Conservation (phyloP, 768 basidiomycete species). For the Suillus paluster region DNA sequence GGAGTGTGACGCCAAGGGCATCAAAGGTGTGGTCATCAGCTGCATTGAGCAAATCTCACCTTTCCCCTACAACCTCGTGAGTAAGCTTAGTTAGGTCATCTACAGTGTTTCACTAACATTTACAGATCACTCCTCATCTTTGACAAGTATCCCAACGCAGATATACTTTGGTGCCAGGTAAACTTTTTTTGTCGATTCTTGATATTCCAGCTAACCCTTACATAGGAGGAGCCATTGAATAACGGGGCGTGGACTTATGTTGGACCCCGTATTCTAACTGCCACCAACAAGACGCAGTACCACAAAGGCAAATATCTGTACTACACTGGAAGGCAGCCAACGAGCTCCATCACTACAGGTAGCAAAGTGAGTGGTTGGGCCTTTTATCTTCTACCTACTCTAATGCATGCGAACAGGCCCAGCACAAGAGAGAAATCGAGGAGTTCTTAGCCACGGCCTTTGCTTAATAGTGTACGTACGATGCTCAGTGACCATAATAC, state of each 20-base stretch:
- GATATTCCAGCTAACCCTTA: conserved; percentile 9
- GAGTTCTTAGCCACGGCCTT: conserved; percentile 70
- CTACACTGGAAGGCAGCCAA: conserved; percentile 93
- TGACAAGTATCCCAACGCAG: conserved; percentile 97
- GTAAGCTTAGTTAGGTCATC: conserved; percentile 25
- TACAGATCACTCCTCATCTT: conserved; percentile 86
- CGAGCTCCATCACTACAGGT: conserved; percentile 89
- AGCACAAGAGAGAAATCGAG: conserved; percentile 93
- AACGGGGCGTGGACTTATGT: conserved; percentile 98
- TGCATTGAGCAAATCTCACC: conserved; percentile 95
- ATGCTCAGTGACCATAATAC: neutral
- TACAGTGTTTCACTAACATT: conserved; percentile 13
- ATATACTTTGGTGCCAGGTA: conserved; percentile 90
- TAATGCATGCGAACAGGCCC: no score
- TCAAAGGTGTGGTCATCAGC: conserved; percentile 93
- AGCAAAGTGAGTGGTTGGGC: conserved; percentile 65
- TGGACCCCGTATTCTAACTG: conserved; percentile 91
- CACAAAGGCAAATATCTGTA: conserved; percentile 90
- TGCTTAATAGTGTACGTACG: conserved; percentile 24
- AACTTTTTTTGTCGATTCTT: neutral
- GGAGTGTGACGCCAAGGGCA: conserved; percentile 88
- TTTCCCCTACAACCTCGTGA: conserved; percentile 93
- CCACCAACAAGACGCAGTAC: conserved; percentile 84
- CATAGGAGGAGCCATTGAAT: conserved; percentile 92
- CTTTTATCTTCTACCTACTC: conserved; percentile 6